Evolutionary conservation across 768 basidiomycete species (phyloP), one percentile per base, ranked within the genome.

Genomic region (Chalciporus pseudorubinellus): DNA sequence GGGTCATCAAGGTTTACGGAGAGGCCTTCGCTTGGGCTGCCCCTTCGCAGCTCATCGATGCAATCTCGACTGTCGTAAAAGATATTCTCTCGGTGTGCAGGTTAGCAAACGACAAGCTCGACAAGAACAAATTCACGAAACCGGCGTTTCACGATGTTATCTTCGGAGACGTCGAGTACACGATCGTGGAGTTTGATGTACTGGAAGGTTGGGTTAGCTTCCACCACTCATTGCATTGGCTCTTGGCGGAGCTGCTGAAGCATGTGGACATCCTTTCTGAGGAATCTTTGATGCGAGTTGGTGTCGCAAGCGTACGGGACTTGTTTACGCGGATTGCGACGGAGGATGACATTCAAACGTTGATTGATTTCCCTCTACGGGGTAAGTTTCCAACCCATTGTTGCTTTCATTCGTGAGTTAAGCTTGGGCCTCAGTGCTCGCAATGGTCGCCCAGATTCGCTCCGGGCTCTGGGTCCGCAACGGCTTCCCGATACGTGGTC

Each of bases 391-490:
- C 4, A 22, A 31, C 20, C 18, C 10, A 10, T 33, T 24, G 16
- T 43, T n/a, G 28, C 29, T 48, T 47, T 16, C 39, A n/a, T 6
- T 29, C 10, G 10, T 33, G 39, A 50, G 47, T 40, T 53, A 19
- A 52, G 28, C 6, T 21, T 26, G 14, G 26, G n/a, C 6, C 49
- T 10, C 48, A 94, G 92, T 92, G 6, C 74, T 94, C 22, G 81
- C 86, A 1, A 92, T 95, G 85, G 85, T 95, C 40, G 93, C 95
- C 0, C 97, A 98, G 66, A 92, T 98, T 45, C 84, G 94, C 21
- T 89, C 92, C 0, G 94, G 94, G 0, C 77, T 98, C 4, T 99
- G 97, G 97, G 95, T 97, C 8, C 88, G 95, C 48, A 99, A 99
- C 60, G 97, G 97, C 4, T 91, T 94, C 62, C 89, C 89, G 14